These are phyloP conservation scores for Pseudozyma sp. DNA, from an alignment of 1,284 basidiomycete species.

Conservation along the genomic window DNA sequence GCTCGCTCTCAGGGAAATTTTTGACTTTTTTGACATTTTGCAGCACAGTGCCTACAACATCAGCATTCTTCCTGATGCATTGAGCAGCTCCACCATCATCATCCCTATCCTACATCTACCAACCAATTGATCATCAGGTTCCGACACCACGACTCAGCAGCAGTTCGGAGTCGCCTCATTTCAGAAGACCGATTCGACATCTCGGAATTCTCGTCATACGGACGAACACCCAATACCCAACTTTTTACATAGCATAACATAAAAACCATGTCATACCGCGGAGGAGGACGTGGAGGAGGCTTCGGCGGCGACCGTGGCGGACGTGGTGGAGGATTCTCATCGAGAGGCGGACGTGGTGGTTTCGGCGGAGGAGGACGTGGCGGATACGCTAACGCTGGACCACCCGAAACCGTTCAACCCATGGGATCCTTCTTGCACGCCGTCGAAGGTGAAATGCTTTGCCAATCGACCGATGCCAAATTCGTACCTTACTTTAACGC, in stretches of 20 bases:
- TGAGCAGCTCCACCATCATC: slow-evolving; percentile 17
- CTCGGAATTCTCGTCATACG: background rate
- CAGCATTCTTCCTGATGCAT: background rate
- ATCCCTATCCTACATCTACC: background rate
- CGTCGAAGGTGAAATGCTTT: slow-evolving; percentile 98
- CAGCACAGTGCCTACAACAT: background rate
- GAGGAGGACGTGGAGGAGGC: slow-evolving; percentile 55
- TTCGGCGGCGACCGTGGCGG: slow-evolving; percentile 39
- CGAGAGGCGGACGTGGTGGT: slow-evolving; percentile 58
- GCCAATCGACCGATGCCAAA: slow-evolving; percentile 78
- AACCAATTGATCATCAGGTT: too few species aligned
- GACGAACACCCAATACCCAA: background rate
- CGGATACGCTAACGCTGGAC: slow-evolving; percentile 60
- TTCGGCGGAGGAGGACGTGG: slow-evolving; percentile 58
- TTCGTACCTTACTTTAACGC: slow-evolving; percentile 96
- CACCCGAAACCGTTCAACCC: slow-evolving; percentile 66
- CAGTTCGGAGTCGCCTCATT: background rate
- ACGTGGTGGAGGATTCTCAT: slow-evolving; percentile 55
- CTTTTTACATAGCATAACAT: slow-evolving; percentile 1
- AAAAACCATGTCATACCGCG: slow-evolving; percentile 59
- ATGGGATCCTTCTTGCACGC: slow-evolving; percentile 74
- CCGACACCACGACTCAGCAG: background rate
- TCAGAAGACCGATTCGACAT: background rate
- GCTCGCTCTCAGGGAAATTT: slow-evolving; percentile 28
- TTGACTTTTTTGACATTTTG: slow-evolving; percentile 44